phyloP scores from a whole-genome alignment of 257 asterid species.

The Parsonsia alboflavescens region DNA sequence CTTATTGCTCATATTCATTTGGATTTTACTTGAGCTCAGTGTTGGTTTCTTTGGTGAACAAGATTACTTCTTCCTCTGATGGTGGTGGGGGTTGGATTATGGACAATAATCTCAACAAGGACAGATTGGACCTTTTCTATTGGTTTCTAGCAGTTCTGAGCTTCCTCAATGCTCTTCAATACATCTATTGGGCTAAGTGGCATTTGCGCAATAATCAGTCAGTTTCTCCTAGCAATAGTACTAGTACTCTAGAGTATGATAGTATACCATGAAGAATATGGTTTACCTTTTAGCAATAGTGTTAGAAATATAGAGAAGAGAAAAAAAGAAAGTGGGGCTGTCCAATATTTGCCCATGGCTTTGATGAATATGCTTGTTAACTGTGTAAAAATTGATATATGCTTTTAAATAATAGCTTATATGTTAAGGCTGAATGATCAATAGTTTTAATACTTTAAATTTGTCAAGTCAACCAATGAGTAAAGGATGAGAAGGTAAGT shows the following conservation, averaged over 20 bases:
- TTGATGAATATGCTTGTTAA: constrained; percentile 6
- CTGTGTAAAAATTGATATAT: background rate
- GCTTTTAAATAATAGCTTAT: background rate
- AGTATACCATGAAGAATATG: constrained; percentile 22
- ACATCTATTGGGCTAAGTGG: constrained; percentile 76
- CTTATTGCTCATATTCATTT: constrained; percentile 85
- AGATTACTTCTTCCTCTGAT: constrained; percentile 33
- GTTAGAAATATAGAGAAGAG: background rate
- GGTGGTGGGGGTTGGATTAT: constrained; percentile 59
- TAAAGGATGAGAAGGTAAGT: too few relatives aligned
- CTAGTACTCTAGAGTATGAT: constrained; percentile 7
- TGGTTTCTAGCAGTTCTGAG: constrained; percentile 67
- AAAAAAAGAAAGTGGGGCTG: background rate
- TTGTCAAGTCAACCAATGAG: too few relatives aligned
- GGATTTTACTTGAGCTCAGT: constrained; percentile 79
- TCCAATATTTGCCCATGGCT: background rate
- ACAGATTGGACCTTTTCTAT: constrained; percentile 71
- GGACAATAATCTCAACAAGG: constrained; percentile 61
- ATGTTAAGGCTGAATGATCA: too few relatives aligned
- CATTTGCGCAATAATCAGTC: constrained; percentile 25
- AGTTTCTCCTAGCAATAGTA: constrained; percentile 7
- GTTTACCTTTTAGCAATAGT: background rate
- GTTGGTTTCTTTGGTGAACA: constrained; percentile 71
- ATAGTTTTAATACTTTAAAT: too few relatives aligned
- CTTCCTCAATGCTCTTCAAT: constrained; percentile 66